Conservation (phyloP, 495 filamentous ascomycete species). For the Friedmanniomyces endolithicus region DNA sequence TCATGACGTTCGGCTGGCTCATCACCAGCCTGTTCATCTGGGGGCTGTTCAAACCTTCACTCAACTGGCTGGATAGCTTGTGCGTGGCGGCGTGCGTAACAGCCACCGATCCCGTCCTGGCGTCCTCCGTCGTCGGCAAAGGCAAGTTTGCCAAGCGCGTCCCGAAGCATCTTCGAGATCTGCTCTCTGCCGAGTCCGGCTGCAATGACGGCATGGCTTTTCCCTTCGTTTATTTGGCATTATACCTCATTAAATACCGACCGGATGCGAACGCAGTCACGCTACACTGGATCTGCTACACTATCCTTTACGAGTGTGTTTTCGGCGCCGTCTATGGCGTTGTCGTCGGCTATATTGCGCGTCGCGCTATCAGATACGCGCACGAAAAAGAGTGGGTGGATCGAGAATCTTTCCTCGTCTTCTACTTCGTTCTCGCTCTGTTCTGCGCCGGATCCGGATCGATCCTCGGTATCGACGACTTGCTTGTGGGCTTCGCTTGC, state of each 20-base stretch:
- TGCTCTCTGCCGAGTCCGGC: conserved; percentile 92
- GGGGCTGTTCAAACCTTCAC: conserved; percentile 66
- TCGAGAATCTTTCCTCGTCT: conserved; percentile 92
- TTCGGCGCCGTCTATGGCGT: conserved; percentile 88
- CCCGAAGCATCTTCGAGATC: conserved; percentile 88
- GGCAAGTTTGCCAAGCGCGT: conserved; percentile 97
- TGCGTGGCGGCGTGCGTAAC: conserved; percentile 86
- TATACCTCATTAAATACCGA: conserved; percentile 76
- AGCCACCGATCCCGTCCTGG: conserved; percentile 93
- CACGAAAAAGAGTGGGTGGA: conserved; percentile 81
- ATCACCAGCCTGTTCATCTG: conserved; percentile 90
- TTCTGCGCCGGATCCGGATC: conserved; percentile 94
- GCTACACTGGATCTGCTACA: conserved; percentile 79
- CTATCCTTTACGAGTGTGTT: conserved; percentile 91
- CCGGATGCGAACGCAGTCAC: conserved; percentile 55
- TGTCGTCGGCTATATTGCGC: conserved; percentile 70
- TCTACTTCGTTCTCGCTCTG: conserved; percentile 94
- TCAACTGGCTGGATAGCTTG: conserved; percentile 82
- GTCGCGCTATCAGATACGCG: conserved; percentile 81
- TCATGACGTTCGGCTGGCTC: conserved; percentile 97
- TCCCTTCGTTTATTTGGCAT: conserved; percentile 86
- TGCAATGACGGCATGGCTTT: conserved; percentile 99
- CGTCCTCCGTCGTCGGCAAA: conserved; percentile 95
- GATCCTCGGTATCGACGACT: conserved; percentile 82
- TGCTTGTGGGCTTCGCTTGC: conserved; percentile 90